A percentile compares a stretch with the other conserved stretches of the same genome.
Evolutionary conservation across 2,329 filamentous ascomycete genomes (phyloP).

Genomic region (Ceratocystis ficicola): DNA sequence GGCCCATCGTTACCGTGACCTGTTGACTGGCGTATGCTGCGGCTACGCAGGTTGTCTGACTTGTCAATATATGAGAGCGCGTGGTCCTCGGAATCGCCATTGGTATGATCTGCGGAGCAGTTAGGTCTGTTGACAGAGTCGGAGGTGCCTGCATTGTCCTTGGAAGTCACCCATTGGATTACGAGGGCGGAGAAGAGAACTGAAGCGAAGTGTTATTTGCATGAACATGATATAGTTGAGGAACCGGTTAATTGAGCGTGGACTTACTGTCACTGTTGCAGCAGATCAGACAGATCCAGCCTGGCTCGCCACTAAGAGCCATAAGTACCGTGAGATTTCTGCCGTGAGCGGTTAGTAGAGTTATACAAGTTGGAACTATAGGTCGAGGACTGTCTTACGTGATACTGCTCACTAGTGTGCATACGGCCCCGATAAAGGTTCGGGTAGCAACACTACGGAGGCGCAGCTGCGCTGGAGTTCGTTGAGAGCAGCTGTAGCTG

Average conservation of each 20-base stretch:
- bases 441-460: conserved; percentile 43
- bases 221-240: background rate
- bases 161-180: conserved; percentile 48
- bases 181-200: conserved; percentile 49
- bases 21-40: background rate
- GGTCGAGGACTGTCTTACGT: conserved; percentile 33
- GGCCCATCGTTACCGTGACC: background rate
- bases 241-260: background rate
- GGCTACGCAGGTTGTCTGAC: background rate
- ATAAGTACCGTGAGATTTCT: conserved; percentile 50
- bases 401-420: conserved; percentile 46
- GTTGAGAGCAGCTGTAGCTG: conserved; percentile 39
- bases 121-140: conserved; percentile 23
- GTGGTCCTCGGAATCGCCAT: conserved; percentile 10
- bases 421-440: conserved; percentile 47
- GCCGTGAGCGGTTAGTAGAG: conserved; percentile 9
- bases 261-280: conserved; percentile 50
- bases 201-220: conserved; percentile 24
- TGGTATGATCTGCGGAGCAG: conserved; percentile 14
- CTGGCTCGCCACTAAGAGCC: conserved; percentile 47
- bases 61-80: conserved; percentile 15
- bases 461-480: conserved; percentile 32
- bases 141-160: conserved; percentile 33
- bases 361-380: background rate
- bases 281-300: conserved; percentile 53